Evolutionary conservation across 2,329 filamentous ascomycete genomes (phyloP), one percentile per base, ranked within the genome.

Genomic region (Penicillium rolfsii): DNA sequence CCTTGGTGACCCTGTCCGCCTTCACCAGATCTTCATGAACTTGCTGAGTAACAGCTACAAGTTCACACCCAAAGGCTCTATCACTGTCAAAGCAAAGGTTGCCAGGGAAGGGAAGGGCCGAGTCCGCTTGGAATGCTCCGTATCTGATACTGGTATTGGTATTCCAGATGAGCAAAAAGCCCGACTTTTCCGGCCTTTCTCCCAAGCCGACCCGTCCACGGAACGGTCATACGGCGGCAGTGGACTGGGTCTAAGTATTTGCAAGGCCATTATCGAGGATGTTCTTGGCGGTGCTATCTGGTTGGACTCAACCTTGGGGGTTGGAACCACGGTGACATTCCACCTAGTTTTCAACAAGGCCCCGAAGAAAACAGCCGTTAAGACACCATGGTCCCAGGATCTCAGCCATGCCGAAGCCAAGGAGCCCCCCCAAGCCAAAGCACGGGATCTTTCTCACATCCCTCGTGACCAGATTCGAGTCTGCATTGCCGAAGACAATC

Each of bases 401-500:
- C 60, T 74, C 24, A 77, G 78, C 40, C 69, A 76, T 36, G 73
- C 74, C 77, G 69, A 78, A 74, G 59, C 71, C 61, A 80, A 83
- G 61, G 61, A 70, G 74, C 79, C 70, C 65, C 76, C 63, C 67
- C 81, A 64, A 38, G 67, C 76, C 67, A 80, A 83, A 3, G 83
- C 85, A 60, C 78, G 88, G 24, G 89, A 93, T 72, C 83, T 97
- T 4, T 89, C 88, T 19, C 83, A 84, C 59, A 85, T 97, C 6
- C 87, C 90, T 8, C 88, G 91, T 59, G 87, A 93, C 48, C 83
- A 96, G 58, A 82, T 98, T 33, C 89, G 91, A 35, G 89, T 98
- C 33, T 97, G 93, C 76, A 94, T 98, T 60, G 94, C 94, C 0
- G 94, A 98, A 72, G 94, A 98, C 79, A 97, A 97, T 67, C 86